These are phyloP conservation scores for Candida sphagnicola DNA, from an alignment of 805 yeast genomes.

Conservation along the genomic window DNA sequence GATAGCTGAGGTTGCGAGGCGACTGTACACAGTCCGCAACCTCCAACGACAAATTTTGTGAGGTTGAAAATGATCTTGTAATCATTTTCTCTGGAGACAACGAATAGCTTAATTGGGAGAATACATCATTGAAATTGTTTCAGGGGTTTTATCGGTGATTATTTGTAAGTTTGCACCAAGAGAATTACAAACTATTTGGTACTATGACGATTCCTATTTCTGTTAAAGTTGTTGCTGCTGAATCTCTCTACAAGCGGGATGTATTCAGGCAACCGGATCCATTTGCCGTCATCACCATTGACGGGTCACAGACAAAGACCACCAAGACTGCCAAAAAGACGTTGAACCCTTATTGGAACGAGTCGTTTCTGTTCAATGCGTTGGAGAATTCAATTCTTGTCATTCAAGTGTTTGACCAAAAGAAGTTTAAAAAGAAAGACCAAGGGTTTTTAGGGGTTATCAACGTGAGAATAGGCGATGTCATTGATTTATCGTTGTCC, in stretches of 20 bases:
- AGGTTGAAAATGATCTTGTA: not conserved
- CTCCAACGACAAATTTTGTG: not conserved
- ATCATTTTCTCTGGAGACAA: not conserved
- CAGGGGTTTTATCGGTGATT: not conserved
- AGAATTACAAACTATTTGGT: constrained; percentile 6
- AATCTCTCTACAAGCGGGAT: constrained; percentile 91
- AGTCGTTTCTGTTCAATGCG: constrained; percentile 71
- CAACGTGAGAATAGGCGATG: constrained; percentile 85
- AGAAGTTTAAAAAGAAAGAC: constrained; percentile 95
- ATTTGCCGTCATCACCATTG: constrained; percentile 95
- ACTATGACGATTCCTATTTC: constrained; percentile 32
- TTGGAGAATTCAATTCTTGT: constrained; percentile 84
- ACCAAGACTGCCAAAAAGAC: constrained; percentile 93
- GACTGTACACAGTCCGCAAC: not conserved
- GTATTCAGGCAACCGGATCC: constrained; percentile 97
- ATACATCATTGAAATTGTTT: not conserved
- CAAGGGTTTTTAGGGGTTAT: constrained; percentile 98
- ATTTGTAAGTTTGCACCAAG: not conserved
- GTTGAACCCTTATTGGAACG: constrained; percentile 97
- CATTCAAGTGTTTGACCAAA: constrained; percentile 94
- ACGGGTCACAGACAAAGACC: constrained; percentile 93
- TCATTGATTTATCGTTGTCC: constrained; percentile 58
- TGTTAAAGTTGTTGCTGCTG: constrained; percentile 90
- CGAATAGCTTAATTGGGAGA: not conserved
- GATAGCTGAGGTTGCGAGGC: too few species aligned